Evolutionary conservation across 140 eudicot species (phyloP), one percentile per base, ranked within the genome.

Genomic region (Oenanthe javanica): DNA sequence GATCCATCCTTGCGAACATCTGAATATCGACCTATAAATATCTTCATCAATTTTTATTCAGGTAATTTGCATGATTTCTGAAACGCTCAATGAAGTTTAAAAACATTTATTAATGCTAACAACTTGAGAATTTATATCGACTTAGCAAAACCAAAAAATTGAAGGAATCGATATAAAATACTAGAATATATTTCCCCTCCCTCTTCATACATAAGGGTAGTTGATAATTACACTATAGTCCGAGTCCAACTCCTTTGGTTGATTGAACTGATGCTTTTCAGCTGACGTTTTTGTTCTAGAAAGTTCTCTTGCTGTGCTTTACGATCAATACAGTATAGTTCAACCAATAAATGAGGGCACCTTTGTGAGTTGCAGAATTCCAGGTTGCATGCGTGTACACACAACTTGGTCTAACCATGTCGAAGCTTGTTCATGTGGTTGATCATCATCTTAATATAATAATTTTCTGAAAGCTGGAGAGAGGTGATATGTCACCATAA

Each of bases 1-100:
- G 95, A 94, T 72, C 47, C 98, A 49, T 88, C 93, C 51, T 84
- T 88, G 82, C 88, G 89, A 82, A 85, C 99, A 77, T 86, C 95
- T 6, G 99, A 95, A 50, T 67, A 67, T 67, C 73, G 73, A 67
- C 73, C 73, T 67, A 67, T 67, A 67, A 67, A 67, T 31, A 67
- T 67, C 5, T 67, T 67, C 21, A 67, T 67, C 45, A 67, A 67
- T 14, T 67, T 27, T 4, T 67, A 67, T 67, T 67, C 73, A 67
- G 73, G 73, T 67, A 67, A n/a, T 61, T 61, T n/a, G 36, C 69
- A 25, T n/a, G 36, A 61, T 21, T 9, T 19, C 0, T 1, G 5
- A 61, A 61, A 61, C 1, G 0, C 9, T 61, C 36, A 61, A 59
- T 2, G 0, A 57, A 57, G 23, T 57, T 0, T 21, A 4, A 16